A percentile compares a stretch with the other conserved stretches of the same genome.
phyloP scores from a whole-genome alignment of 2,329 filamentous ascomycete species.

The Ciborinia camelliae region DNA sequence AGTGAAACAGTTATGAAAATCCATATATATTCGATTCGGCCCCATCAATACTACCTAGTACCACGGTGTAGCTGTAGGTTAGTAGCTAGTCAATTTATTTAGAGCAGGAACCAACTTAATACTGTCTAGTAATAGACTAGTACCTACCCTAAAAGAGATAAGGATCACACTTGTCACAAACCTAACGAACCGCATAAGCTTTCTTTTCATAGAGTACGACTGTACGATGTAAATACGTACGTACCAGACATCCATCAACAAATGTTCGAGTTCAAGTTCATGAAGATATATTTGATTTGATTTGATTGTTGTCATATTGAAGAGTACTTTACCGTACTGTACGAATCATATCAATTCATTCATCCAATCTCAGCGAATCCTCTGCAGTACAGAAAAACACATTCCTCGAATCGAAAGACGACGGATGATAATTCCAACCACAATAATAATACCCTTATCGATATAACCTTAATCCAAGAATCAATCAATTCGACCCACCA shows the following conservation, averaged over 20 bases:
- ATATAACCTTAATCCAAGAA: too few relatives aligned
- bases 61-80: too few relatives aligned
- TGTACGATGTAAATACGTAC: too few relatives aligned
- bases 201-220: too few relatives aligned
- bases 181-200: neutral
- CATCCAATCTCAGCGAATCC: neutral
- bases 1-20: neutral
- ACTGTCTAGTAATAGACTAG: neutral
- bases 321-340: too few relatives aligned
- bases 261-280: too few relatives aligned
- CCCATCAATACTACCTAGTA: neutral
- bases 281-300: too few relatives aligned
- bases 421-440: too few relatives aligned
- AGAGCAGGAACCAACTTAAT: conserved; percentile 1
- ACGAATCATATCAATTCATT: neutral
- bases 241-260: too few relatives aligned
- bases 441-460: neutral
- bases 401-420: neutral
- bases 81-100: neutral
- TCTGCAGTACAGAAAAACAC: neutral
- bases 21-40: neutral
- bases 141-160: neutral
- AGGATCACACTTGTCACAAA: too few relatives aligned
- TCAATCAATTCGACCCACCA: neutral
- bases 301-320: neutral